Percentiles rank a stretch among this genome's conserved stretches.
These are phyloP conservation scores for Sarocladium brachiariae DNA, from an alignment of 2,329 filamentous ascomycete genomes.

Conservation along the genomic window DNA sequence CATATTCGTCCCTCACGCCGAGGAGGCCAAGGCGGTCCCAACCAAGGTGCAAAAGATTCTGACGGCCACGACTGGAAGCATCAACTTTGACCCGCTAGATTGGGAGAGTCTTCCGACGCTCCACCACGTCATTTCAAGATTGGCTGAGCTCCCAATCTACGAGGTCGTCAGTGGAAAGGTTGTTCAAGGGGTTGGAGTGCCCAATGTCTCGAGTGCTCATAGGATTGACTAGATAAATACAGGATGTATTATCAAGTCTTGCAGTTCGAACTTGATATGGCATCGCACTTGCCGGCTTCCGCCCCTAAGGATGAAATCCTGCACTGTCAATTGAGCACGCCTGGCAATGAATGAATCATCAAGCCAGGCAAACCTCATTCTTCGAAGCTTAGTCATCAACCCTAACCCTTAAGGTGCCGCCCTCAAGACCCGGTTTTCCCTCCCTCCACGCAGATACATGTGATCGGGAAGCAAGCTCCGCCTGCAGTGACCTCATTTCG, in stretches of 20 bases:
- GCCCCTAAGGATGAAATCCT: too few species aligned
- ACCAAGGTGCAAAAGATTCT: neutral
- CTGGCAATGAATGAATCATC: too few species aligned
- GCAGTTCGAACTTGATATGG: too few species aligned
- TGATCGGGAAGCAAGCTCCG: neutral
- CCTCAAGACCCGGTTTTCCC: neutral
- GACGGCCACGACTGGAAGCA: neutral
- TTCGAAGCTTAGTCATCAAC: too few species aligned
- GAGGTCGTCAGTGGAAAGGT: neutral
- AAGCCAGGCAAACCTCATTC: too few species aligned
- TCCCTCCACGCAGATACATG: neutral
- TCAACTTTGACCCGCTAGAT: neutral
- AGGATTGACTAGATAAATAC: conserved; percentile 2
- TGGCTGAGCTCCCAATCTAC: conserved; percentile 1
- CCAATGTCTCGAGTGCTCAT: neutral
- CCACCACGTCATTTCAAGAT: neutral
- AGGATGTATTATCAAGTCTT: too few species aligned
- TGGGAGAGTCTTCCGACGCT: neutral
- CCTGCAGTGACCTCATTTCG: conserved; percentile 5
- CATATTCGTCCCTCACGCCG: neutral
- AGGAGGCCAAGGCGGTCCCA: neutral
- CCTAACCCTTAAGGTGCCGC: too few species aligned
- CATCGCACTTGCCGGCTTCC: too few species aligned
- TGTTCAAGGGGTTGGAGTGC: neutral
- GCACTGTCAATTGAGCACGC: too few species aligned